Percentiles rank a stretch among this genome's conserved stretches.
Conservation (phyloP, 2,329 filamentous ascomycete species). For the Fusarium circinatum region DNA sequence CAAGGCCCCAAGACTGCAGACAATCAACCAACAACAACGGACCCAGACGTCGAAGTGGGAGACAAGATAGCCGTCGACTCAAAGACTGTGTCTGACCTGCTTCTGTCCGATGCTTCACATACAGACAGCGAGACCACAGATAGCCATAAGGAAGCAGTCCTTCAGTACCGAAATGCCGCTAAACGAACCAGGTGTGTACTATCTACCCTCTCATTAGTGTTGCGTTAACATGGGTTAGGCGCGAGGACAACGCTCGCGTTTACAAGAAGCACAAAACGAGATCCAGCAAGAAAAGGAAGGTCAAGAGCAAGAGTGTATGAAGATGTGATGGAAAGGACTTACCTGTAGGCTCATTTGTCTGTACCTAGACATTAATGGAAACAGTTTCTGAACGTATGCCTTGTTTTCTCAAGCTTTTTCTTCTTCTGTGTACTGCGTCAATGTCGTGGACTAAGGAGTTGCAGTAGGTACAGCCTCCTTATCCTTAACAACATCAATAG, state of each 20-base stretch:
- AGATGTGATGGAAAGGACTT: not conserved
- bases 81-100: conserved; percentile 13
- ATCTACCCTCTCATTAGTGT: not conserved
- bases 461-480: not conserved
- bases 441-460: not conserved
- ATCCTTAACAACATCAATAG: conserved; percentile 35
- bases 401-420: not conserved
- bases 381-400: not conserved
- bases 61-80: not conserved
- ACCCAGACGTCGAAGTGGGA: not conserved
- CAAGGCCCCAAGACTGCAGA: not conserved
- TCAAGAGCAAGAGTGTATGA: not conserved
- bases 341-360: not conserved
- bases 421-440: not conserved
- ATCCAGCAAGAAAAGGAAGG: not conserved
- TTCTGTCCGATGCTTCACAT: not conserved
- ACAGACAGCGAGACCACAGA: too few relatives aligned
- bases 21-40: accelerated
- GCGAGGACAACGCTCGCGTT: not conserved
- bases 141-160: too few relatives aligned
- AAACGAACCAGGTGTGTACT: too few relatives aligned
- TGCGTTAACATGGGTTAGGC: not conserved
- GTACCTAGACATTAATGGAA: not conserved
- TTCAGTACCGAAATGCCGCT: too few relatives aligned
- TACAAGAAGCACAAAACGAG: not conserved